Evolutionary conservation across 1,284 basidiomycete species (phyloP).

Genomic region (Apiotrichum veenhuisii): DNA sequence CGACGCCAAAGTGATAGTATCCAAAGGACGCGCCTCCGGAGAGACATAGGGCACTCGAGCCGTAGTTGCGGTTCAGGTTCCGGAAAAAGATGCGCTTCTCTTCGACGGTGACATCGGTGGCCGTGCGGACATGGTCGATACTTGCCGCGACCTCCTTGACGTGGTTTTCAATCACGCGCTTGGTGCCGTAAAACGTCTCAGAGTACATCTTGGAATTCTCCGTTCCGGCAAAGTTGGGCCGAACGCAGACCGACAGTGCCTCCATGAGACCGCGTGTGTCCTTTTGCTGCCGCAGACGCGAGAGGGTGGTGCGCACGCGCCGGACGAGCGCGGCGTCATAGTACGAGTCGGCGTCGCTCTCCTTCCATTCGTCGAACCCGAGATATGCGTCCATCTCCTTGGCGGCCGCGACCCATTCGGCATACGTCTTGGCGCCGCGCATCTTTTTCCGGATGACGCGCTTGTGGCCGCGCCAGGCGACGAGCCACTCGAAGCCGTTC

Average conservation of each 20-base stretch:
- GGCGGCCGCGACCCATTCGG: constrained; percentile 77
- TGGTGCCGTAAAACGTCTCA: constrained; percentile 80
- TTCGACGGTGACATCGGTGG: constrained; percentile 69
- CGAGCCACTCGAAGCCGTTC: constrained; percentile 85
- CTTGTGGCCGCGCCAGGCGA: constrained; percentile 84
- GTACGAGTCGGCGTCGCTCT: constrained; percentile 72
- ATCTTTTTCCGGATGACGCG: constrained; percentile 70
- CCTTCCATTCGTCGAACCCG: constrained; percentile 84
- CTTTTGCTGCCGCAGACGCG: constrained; percentile 47
- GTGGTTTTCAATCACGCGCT: constrained; percentile 83
- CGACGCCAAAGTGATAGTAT: constrained; percentile 74
- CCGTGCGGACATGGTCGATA: constrained; percentile 68
- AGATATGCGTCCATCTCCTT: constrained; percentile 73
- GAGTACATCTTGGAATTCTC: constrained; percentile 88
- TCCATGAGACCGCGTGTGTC: constrained; percentile 82
- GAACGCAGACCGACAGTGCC: constrained; percentile 85
- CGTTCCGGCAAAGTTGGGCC: constrained; percentile 91
- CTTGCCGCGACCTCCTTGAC: constrained; percentile 71
- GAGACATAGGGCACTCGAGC: constrained; percentile 83
- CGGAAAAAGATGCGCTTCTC: constrained; percentile 93
- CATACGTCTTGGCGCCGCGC: constrained; percentile 68
- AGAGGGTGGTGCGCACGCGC: constrained; percentile 40
- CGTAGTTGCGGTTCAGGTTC: constrained; percentile 80
- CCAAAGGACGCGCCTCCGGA: constrained; percentile 93
- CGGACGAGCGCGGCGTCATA: constrained; percentile 67